Conservation (phyloP, 345 rosid species). For the Mallotus nudiflorus region DNA sequence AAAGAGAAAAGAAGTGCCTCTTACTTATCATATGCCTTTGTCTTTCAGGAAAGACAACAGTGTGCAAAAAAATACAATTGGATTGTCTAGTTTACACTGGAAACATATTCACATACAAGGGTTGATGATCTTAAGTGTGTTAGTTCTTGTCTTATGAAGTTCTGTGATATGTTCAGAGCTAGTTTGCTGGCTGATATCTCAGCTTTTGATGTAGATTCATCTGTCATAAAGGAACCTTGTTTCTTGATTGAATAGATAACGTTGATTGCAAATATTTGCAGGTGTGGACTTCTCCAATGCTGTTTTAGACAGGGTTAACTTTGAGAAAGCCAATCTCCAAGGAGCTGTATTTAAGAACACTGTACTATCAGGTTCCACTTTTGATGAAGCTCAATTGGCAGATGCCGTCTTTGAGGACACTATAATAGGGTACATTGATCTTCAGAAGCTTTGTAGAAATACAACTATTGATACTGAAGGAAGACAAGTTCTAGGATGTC, state of each 20-base stretch:
- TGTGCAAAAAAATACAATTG: too few species aligned
- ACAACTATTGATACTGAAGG: slow-evolving; percentile 45
- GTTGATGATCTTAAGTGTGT: too few species aligned
- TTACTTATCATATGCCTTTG: too few species aligned
- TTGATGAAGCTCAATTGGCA: slow-evolving; percentile 60
- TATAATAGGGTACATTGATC: slow-evolving; percentile 70
- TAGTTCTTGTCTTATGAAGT: too few species aligned
- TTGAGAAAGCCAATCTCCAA: slow-evolving; percentile 66
- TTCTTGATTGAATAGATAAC: not conserved
- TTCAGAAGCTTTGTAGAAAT: slow-evolving; percentile 62
- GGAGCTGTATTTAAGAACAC: slow-evolving; percentile 84
- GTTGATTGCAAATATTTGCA: slow-evolving; percentile 27
- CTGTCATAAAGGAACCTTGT: not conserved
- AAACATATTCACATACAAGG: too few species aligned
- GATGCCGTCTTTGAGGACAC: slow-evolving; percentile 72
- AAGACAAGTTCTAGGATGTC: slow-evolving; percentile 59
- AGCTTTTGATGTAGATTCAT: not conserved
- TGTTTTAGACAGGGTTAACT: slow-evolving; percentile 82
- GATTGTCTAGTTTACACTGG: too few species aligned
- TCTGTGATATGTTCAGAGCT: not conserved
- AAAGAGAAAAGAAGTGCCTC: too few species aligned
- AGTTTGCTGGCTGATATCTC: too few species aligned
- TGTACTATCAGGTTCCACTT: slow-evolving; percentile 79
- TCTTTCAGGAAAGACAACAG: too few species aligned
- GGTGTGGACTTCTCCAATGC: slow-evolving; percentile 85